Base-by-base conservation (phyloP, 176 grass and related monocot species). In the Triticum turgidum region DNA sequence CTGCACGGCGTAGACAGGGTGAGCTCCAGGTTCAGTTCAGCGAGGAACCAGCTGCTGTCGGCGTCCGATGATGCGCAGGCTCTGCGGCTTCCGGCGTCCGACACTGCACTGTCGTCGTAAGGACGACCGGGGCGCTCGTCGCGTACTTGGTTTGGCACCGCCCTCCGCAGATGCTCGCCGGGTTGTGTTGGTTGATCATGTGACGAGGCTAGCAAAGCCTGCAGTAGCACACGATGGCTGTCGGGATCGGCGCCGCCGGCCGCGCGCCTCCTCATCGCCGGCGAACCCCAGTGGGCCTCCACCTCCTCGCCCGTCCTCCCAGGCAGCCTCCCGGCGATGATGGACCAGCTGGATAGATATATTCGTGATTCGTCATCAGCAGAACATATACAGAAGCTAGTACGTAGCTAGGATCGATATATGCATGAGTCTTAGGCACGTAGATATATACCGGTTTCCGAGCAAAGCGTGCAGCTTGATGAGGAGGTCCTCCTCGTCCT, bases 401-500 rank as follows among this genome's bases (percentile, higher is more conserved):
- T 1, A 7, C 0, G 1, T 52, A 52, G 49, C 4, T 52, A 52
- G 5, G 12, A 52, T 52, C 1, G 49, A 17, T 17, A 0, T 18
- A 54, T 54, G 51, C 34, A 37, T 37, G 37, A 15, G 5, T 20
- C 58, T 2, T 2, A 9, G 3, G 8, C 21, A 24, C 3, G 29
- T 62, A 15, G 13, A 33, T 7, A 59, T 9, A 0, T 69, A 92
- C 90, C 90, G 83, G 74, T 92, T 89, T 9, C 90, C 90, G 7
- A 92, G 90, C 61, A 92, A 83, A 33, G 87, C 90, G 35, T 89
- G 90, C 65, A 92, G 75, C 80, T 54, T 89, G 79, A 86, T 10
- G 80, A 92, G 78, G 67, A 92, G 90, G 13, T 92, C 87, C 18
- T 92, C 87, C 81, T 92, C 90, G 32, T 89, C 90, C n/a, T 77